Conservation (phyloP, 805 yeast species). For the Candida germanica region DNA sequence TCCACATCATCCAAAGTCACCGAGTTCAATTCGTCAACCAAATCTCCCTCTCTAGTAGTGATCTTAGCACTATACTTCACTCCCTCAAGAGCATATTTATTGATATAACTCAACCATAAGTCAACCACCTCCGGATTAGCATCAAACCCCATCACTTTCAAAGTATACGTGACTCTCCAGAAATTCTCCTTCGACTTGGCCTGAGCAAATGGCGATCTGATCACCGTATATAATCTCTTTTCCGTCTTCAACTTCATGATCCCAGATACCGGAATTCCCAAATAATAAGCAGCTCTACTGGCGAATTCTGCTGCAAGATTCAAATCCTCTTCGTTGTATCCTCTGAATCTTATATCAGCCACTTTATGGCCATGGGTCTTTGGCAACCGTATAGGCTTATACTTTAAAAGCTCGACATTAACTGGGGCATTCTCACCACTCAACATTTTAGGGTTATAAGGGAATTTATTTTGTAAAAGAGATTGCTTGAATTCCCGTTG, state of each 20-base stretch:
- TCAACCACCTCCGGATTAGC: conserved; percentile 83
- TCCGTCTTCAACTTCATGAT: conserved; percentile 66
- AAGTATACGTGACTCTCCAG: conserved; percentile 79
- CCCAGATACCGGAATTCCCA: conserved; percentile 83
- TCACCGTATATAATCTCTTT: conserved; percentile 90
- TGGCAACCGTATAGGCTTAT: conserved; percentile 72
- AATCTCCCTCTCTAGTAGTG: conserved; percentile 31
- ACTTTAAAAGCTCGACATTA: conserved; percentile 76
- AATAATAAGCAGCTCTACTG: conserved; percentile 81
- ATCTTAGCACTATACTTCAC: conserved; percentile 80
- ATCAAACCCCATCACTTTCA: conserved; percentile 75
- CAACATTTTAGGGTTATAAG: conserved; percentile 31
- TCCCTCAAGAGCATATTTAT: conserved; percentile 74
- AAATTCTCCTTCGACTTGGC: conserved; percentile 94
- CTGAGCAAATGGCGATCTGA: conserved; percentile 87
- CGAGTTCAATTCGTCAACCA: conserved; percentile 24
- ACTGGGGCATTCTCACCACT: conserved; percentile 53
- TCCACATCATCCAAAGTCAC: conserved; percentile 24
- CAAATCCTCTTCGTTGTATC: conserved; percentile 66
- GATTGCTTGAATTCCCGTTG: conserved; percentile 20
- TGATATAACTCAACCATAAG: conserved; percentile 71
- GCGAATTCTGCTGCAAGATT: conserved; percentile 83
- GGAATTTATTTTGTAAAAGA: conserved; percentile 23
- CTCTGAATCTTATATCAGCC: conserved; percentile 72
- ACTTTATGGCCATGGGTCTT: conserved; percentile 69